Percentiles rank a stretch among this genome's conserved stretches.
These are phyloP conservation scores for Rhodotorula sp. DNA, from an alignment of 1,284 basidiomycete genomes.

Conservation along the genomic window DNA sequence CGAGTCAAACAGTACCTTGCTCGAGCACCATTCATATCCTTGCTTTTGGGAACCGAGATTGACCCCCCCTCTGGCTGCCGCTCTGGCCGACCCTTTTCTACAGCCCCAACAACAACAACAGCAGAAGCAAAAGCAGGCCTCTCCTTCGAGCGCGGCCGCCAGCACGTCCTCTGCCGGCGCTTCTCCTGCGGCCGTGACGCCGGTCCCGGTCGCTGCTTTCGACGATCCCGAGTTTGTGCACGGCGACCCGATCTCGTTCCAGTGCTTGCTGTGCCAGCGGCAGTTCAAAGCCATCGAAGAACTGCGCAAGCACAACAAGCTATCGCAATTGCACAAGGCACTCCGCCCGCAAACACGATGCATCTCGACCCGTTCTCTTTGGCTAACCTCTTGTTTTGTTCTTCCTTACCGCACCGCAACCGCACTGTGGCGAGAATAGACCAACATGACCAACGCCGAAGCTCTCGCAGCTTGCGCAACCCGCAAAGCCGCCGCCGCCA, in stretches of 20 bases:
- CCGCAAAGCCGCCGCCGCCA: slow-evolving; percentile 51
- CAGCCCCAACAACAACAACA: background rate
- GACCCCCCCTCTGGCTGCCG: background rate
- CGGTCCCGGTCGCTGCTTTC: slow-evolving; percentile 42
- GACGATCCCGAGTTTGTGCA: slow-evolving; percentile 66
- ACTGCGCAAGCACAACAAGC: slow-evolving; percentile 78
- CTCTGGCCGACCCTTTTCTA: background rate
- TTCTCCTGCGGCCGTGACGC: background rate
- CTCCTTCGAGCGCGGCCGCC: background rate
- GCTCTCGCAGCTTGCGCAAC: slow-evolving; percentile 23
- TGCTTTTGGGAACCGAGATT: background rate
- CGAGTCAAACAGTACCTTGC: slow-evolving; percentile 11
- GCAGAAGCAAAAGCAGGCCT: background rate
- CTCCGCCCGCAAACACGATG: slow-evolving; percentile 22
- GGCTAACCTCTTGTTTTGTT: slow-evolving; percentile 11
- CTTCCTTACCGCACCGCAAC: background rate
- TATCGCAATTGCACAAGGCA: slow-evolving; percentile 91
- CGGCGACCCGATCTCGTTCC: slow-evolving; percentile 58
- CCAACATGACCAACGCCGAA: slow-evolving; percentile 39
- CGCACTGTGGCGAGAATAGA: slow-evolving; percentile 24
- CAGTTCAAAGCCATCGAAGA: slow-evolving; percentile 85
- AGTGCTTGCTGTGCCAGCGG: slow-evolving; percentile 83
- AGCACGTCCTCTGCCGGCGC: background rate
- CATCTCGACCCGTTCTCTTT: background rate
- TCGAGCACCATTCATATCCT: background rate